Evolutionary conservation across 495 filamentous ascomycete species (phyloP).

Genomic region (Usnea hakonensis): DNA sequence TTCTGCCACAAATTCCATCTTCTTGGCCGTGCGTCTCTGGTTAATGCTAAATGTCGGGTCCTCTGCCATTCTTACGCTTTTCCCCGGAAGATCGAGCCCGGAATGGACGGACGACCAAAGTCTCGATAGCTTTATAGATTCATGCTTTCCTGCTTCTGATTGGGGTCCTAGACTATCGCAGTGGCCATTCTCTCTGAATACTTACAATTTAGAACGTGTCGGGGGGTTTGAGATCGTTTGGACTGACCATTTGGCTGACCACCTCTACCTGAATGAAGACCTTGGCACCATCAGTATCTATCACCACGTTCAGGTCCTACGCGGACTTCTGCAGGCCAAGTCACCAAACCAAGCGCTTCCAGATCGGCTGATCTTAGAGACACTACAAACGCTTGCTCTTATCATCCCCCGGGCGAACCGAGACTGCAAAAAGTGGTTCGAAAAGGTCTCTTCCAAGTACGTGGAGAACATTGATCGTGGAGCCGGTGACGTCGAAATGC

Average conservation of each 20-base stretch:
- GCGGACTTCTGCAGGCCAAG: neutral
- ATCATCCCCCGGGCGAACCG: constrained; percentile 34
- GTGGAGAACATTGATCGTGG: constrained; percentile 23
- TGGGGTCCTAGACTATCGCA: constrained; percentile 11
- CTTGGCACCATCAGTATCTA: constrained; percentile 37
- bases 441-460: constrained; percentile 1
- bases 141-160: neutral
- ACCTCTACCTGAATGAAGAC: constrained; percentile 36
- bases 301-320: constrained; percentile 28
- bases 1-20: constrained; percentile 6
- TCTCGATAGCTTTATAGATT: neutral
- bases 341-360: neutral
- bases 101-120: constrained; percentile 3
- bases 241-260: constrained; percentile 41
- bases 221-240: constrained; percentile 34
- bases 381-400: constrained; percentile 36
- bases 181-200: constrained; percentile 16
- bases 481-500: constrained; percentile 14
- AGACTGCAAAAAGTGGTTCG: constrained; percentile 26
- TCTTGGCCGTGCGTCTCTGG: constrained; percentile 9
- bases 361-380: constrained; percentile 33
- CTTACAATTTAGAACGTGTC: constrained; percentile 24
- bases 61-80: neutral
- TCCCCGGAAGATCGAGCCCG: constrained; percentile 2
- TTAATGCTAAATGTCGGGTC: constrained; percentile 9